Percentiles rank a stretch among this genome's conserved stretches.
Conservation (phyloP, 306 rosid species). For the Sechiopsis laciniata region DNA sequence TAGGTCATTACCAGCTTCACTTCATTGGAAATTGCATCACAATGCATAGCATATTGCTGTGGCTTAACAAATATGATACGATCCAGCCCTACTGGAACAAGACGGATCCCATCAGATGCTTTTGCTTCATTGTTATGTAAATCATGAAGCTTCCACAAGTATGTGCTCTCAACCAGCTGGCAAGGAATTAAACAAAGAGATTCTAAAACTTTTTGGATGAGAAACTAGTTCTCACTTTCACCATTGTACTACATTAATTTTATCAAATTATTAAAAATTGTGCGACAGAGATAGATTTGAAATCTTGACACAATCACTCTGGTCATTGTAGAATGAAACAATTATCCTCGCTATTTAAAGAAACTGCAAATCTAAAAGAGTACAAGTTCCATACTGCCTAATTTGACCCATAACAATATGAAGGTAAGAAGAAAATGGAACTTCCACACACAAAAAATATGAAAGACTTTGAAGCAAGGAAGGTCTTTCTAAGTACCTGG, state of each 20-base stretch:
- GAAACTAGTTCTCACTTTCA: neutral
- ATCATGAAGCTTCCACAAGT: conserved; percentile 69
- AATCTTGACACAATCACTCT: neutral
- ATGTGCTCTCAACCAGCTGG: conserved; percentile 81
- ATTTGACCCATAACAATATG: neutral
- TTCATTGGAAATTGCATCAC: conserved; percentile 52
- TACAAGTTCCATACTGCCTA: neutral
- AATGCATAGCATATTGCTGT: conserved; percentile 75
- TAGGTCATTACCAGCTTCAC: conserved; percentile 52
- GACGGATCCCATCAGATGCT: conserved; percentile 57
- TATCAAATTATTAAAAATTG: neutral
- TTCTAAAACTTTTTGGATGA: neutral
- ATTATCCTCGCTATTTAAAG: neutral
- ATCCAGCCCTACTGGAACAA: conserved; percentile 48
- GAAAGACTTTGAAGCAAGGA: conserved; percentile 16
- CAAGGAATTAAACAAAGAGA: conserved; percentile 14
- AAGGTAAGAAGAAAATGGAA: neutral
- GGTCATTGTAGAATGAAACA: neutral
- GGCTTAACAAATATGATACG: conserved; percentile 41
- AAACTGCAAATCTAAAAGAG: neutral
- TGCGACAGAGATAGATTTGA: neutral
- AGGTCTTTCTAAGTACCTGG: conserved; percentile 46
- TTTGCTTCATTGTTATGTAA: conserved; percentile 50
- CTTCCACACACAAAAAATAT: conserved; percentile 4
- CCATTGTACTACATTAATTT: too few species aligned